These are phyloP conservation scores for Wickerhamomyces sp. DNA, from an alignment of 1,139 yeast species.

Conservation along the genomic window DNA sequence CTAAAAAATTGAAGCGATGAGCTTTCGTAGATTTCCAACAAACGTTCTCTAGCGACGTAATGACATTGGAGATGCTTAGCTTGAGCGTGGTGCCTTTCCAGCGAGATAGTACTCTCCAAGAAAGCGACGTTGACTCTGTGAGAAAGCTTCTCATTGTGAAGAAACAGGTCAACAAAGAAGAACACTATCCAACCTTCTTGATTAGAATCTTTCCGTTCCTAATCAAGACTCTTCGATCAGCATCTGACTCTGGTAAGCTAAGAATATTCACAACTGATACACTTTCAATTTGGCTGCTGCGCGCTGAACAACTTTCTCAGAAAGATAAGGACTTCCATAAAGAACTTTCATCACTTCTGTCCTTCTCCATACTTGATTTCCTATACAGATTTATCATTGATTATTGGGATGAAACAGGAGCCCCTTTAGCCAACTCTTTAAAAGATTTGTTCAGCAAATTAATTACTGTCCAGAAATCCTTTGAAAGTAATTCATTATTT, in stretches of 20 bases:
- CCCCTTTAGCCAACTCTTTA: constrained; percentile 66
- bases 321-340: constrained; percentile 17
- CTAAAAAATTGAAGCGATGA: constrained; percentile 1
- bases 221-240: constrained; percentile 8
- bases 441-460: constrained; percentile 54
- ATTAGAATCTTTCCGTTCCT: constrained; percentile 13
- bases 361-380: constrained; percentile 28
- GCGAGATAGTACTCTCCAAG: background rate
- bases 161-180: constrained; percentile 8
- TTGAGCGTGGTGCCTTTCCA: background rate
- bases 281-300: constrained; percentile 57
- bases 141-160: constrained; percentile 8
- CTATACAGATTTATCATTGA: constrained; percentile 57
- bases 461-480: constrained; percentile 33
- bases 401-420: constrained; percentile 67
- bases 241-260: constrained; percentile 13
- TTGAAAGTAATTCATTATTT: constrained; percentile 28
- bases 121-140: background rate
- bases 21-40: background rate
- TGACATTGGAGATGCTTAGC: background rate
- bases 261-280: constrained; percentile 53
- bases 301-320: constrained; percentile 38
- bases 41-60: background rate
- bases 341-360: constrained; percentile 10
- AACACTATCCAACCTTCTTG: constrained; percentile 10